These are phyloP conservation scores for Xerophyta viscosa DNA, from an alignment of 106 monocot species.

Conservation along the genomic window DNA sequence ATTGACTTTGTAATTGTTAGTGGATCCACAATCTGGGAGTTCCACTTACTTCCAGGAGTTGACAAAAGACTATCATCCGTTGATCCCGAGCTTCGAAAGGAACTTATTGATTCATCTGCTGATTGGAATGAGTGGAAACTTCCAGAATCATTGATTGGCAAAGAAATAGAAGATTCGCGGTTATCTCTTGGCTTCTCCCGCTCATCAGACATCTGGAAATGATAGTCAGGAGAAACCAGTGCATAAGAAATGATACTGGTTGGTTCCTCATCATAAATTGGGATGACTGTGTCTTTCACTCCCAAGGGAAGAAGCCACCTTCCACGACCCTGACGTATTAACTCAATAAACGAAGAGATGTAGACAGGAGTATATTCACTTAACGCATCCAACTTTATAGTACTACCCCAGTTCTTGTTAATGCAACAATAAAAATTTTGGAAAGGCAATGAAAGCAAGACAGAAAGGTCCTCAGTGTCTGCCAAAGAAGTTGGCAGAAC, in stretches of 20 bases:
- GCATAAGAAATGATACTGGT: conserved; percentile 84
- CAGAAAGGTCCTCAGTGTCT: conserved; percentile 37
- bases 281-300: conserved; percentile 54
- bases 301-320: conserved; percentile 63
- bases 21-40: conserved; percentile 23
- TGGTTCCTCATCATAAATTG: conserved; percentile 89
- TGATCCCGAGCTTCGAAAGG: conserved; percentile 43
- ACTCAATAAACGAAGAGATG: conserved; percentile 31
- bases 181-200: conserved; percentile 32
- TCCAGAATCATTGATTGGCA: conserved; percentile 23
- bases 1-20: conserved; percentile 31
- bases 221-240: conserved; percentile 61
- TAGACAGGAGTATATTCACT: conserved; percentile 54
- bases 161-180: conserved; percentile 23
- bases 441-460: conserved; percentile 51
- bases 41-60: conserved; percentile 33
- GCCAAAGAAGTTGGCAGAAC: conserved; percentile 18
- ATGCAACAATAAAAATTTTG: conserved; percentile 38
- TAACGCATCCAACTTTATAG: conserved; percentile 23
- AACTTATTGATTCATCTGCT: conserved; percentile 40
- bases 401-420: conserved; percentile 33
- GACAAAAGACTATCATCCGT: conserved; percentile 42
- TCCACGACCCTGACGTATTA: conserved; percentile 36
- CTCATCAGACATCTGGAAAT: conserved; percentile 50
- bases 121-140: conserved; percentile 27